Percentiles rank a stretch among this genome's conserved stretches.
Evolutionary conservation across 805 yeast genomes (phyloP).

Genomic region (Suhomyces kilbournensis): DNA sequence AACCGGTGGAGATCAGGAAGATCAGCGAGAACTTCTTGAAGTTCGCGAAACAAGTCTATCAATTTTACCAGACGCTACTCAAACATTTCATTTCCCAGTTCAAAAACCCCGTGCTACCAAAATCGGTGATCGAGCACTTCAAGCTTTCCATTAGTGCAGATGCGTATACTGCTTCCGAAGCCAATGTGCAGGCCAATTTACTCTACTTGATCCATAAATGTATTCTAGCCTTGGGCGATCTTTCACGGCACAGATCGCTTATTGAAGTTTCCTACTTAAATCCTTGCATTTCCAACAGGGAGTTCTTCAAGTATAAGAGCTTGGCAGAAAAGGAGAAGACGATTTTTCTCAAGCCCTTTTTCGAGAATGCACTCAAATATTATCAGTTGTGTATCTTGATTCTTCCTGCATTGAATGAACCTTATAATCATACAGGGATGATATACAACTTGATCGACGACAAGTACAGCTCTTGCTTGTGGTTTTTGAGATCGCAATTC

Average conservation of each 20-base stretch:
- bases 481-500: conserved; percentile 54
- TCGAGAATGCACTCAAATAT: conserved; percentile 24
- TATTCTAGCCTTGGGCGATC: conserved; percentile 53
- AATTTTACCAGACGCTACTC: conserved; percentile 47
- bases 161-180: conserved; percentile 10
- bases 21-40: conserved; percentile 51
- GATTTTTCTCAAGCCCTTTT: conserved; percentile 31
- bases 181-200: conserved; percentile 27
- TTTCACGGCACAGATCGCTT: conserved; percentile 54
- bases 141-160: conserved; percentile 19
- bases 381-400: conserved; percentile 54
- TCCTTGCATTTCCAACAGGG: conserved; percentile 27
- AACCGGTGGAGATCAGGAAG: conserved; percentile 56
- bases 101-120: conserved; percentile 34
- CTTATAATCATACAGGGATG: conserved; percentile 57
- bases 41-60: conserved; percentile 43
- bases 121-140: conserved; percentile 26
- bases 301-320: conserved; percentile 30
- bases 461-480: conserved; percentile 46
- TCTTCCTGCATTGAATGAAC: conserved; percentile 68
- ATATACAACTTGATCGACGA: conserved; percentile 41
- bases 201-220: conserved; percentile 48
- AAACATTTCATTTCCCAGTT: conserved; percentile 36
- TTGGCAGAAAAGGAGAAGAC: conserved; percentile 33
- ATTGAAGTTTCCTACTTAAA: conserved; percentile 45